These are phyloP conservation scores for Aspergillus fructus DNA, from an alignment of 2,329 filamentous ascomycete genomes.

Conservation along the genomic window DNA sequence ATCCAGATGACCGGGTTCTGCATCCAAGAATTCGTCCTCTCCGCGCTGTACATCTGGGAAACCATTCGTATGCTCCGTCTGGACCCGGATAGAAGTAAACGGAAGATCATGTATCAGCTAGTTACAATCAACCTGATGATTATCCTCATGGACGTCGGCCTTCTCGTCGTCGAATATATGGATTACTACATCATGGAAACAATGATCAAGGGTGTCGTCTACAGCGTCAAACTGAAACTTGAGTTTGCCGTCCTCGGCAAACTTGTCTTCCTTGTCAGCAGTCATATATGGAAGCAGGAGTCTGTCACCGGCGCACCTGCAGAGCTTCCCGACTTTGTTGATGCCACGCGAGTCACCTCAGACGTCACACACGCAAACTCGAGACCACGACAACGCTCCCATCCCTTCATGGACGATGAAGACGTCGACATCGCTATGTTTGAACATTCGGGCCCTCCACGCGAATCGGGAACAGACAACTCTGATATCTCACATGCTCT, in stretches of 20 bases:
- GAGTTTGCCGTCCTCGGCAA: constrained; percentile 51
- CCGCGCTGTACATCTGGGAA: constrained; percentile 54
- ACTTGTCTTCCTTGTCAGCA: constrained; percentile 43
- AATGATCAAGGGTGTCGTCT: constrained; percentile 48
- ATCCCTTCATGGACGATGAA: constrained; percentile 36
- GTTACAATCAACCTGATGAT: constrained; percentile 51
- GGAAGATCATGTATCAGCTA: constrained; percentile 50
- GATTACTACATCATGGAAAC: constrained; percentile 49
- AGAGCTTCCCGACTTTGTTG: constrained; percentile 46
- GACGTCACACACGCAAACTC: constrained; percentile 42
- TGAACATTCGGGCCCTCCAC: constrained; percentile 26
- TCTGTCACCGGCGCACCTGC: constrained; percentile 21
- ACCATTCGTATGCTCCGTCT: constrained; percentile 52
- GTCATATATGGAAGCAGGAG: constrained; percentile 40
- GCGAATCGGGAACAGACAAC: constrained; percentile 19
- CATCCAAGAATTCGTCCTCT: constrained; percentile 56
- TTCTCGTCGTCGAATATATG: constrained; percentile 45
- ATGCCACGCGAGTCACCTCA: constrained; percentile 42
- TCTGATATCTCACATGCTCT: constrained; percentile 30
- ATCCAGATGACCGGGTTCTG: constrained; percentile 59
- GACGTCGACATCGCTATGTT: constrained; percentile 41
- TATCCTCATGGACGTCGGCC: constrained; percentile 46
- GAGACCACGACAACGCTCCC: constrained; percentile 20
- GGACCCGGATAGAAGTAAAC: constrained; percentile 43
- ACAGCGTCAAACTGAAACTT: constrained; percentile 52